Evolutionary conservation across 805 yeast genomes (phyloP).

Genomic region (Danielozyma ontarioensis): DNA sequence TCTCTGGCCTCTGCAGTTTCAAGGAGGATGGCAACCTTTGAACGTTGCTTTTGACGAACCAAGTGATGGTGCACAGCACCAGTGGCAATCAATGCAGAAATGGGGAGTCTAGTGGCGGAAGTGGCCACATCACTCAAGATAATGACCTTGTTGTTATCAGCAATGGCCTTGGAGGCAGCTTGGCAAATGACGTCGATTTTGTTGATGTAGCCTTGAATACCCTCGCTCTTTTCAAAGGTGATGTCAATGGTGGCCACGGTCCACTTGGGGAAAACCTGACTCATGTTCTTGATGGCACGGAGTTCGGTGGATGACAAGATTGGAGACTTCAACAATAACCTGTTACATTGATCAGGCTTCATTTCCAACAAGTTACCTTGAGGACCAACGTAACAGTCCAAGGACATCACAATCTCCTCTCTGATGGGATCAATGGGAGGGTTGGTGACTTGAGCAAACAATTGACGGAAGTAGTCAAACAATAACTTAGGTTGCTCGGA

Average conservation of each 20-base stretch:
- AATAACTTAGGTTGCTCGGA: conserved; percentile 87
- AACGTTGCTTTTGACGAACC: conserved; percentile 92
- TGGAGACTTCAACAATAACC: conserved; percentile 80
- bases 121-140: conserved; percentile 70
- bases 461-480: conserved; percentile 91
- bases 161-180: conserved; percentile 82
- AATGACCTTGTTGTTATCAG: conserved; percentile 66
- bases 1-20: conserved; percentile 98
- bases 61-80: conserved; percentile 97
- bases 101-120: conserved; percentile 60
- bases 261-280: conserved; percentile 82
- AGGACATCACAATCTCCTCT: conserved; percentile 93
- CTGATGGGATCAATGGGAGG: conserved; percentile 99
- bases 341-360: conserved; percentile 87
- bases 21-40: conserved; percentile 84
- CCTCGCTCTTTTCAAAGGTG: conserved; percentile 79
- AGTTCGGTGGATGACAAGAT: conserved; percentile 71
- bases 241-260: conserved; percentile 76
- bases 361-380: conserved; percentile 93
- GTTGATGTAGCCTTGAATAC: conserved; percentile 77
- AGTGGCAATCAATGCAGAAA: conserved; percentile 85
- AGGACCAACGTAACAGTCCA: conserved; percentile 97
- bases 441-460: conserved; percentile 97
- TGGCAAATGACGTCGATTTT: conserved; percentile 84
- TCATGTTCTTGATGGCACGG: conserved; percentile 66